Percentiles rank a stretch among this genome's conserved stretches.
Evolutionary conservation across 495 filamentous ascomycete species (phyloP).

Genomic region (Penicillium turbatum): DNA sequence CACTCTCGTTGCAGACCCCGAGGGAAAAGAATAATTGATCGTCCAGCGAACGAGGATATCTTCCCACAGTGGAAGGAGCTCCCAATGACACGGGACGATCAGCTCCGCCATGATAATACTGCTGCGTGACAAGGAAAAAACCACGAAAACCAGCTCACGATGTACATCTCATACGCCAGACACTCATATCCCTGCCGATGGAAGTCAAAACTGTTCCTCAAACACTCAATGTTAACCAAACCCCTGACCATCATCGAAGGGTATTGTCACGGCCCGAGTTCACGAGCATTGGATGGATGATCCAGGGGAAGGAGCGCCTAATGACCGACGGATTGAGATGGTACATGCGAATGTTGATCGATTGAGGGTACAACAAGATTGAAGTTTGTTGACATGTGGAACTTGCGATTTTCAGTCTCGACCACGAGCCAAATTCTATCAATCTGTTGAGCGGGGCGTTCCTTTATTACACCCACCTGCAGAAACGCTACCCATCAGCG

Average conservation of each 20-base stretch:
- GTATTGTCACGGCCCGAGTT: too few species aligned
- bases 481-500: not conserved
- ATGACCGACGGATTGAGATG: not conserved
- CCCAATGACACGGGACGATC: conserved; percentile 7
- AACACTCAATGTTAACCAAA: not conserved
- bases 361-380: conserved; percentile 12
- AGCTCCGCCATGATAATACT: not conserved
- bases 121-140: not conserved
- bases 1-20: not conserved
- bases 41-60: not conserved
- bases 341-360: conserved; percentile 3
- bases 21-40: not conserved
- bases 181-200: not conserved
- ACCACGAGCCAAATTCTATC: conserved; percentile 18
- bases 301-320: conserved; percentile 1
- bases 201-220: not conserved
- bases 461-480: not conserved
- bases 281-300: not conserved
- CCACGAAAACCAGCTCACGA: not conserved
- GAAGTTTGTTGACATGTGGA: conserved; percentile 17
- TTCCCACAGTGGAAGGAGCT: not conserved
- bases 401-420: conserved; percentile 16
- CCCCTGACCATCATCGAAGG: not conserved
- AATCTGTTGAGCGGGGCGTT: conserved; percentile 11
- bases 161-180: not conserved